These are phyloP conservation scores for Phyllosticta citribraziliensis DNA, from an alignment of 2,329 filamentous ascomycete species.

Conservation along the genomic window DNA sequence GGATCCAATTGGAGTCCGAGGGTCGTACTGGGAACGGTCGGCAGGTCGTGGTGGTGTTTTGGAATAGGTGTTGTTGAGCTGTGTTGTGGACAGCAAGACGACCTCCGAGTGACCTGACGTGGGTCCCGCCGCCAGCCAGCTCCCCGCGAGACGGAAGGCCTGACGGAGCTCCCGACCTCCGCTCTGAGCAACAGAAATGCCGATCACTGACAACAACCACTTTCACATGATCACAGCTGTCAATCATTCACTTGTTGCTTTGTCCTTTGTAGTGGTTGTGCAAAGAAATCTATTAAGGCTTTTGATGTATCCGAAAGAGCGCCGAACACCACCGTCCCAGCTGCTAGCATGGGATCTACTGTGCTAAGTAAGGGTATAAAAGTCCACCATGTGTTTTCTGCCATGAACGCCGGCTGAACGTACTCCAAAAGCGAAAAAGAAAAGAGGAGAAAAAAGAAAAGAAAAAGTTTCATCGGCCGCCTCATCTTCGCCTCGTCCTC, in stretches of 20 bases:
- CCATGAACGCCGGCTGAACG: too few relatives aligned
- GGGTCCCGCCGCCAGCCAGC: not conserved
- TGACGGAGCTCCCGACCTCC: not conserved
- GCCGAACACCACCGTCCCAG: too few relatives aligned
- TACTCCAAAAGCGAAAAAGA: not conserved
- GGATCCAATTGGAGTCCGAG: not conserved
- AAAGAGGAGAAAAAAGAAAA: not conserved
- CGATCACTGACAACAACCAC: not conserved
- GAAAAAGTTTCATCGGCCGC: not conserved
- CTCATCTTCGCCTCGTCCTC: not conserved
- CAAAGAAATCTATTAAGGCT: too few relatives aligned
- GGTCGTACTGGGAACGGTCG: not conserved
- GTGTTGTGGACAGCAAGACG: not conserved
- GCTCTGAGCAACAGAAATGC: not conserved
- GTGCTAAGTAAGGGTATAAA: too few relatives aligned
- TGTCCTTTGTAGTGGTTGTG: too few relatives aligned
- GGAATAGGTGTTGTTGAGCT: not conserved
- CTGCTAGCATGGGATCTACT: too few relatives aligned
- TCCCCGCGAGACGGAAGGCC: not conserved
- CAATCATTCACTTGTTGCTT: too few relatives aligned
- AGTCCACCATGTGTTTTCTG: too few relatives aligned
- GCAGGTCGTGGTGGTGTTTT: not conserved
- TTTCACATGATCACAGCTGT: not conserved
- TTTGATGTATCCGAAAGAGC: too few relatives aligned
- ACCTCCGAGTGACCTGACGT: not conserved